Evolutionary conservation across 2,329 filamentous ascomycete genomes (phyloP).

Genomic region (Hypoxylon sp.): DNA sequence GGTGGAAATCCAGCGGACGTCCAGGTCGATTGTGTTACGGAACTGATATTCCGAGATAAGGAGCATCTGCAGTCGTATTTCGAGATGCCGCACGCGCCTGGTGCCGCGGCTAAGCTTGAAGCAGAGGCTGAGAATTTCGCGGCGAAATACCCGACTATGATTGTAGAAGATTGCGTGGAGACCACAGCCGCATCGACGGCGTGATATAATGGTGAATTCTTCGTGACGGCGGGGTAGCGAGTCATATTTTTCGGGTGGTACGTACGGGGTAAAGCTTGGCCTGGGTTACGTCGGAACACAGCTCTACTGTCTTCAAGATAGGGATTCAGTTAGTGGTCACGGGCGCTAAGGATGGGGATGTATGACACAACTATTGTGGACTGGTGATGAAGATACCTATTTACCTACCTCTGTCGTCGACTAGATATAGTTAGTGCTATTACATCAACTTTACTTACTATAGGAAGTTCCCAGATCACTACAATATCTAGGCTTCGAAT

Average conservation of each 20-base stretch:
- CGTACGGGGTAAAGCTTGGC: too few relatives aligned
- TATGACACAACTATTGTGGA: too few relatives aligned
- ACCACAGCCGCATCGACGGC: background rate
- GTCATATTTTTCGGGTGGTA: background rate
- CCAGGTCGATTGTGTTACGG: constrained; percentile 30
- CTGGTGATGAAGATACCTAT: too few relatives aligned
- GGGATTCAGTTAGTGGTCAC: background rate
- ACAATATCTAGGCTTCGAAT: too few relatives aligned
- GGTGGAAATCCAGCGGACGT: constrained; percentile 22
- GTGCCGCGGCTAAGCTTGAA: constrained; percentile 28
- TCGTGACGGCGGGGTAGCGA: background rate
- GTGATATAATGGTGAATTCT: background rate
- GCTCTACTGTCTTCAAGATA: background rate
- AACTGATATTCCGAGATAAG: constrained; percentile 30
- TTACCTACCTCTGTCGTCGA: too few relatives aligned
- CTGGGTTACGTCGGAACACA: background rate
- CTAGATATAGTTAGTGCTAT: too few relatives aligned
- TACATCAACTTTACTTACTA: too few relatives aligned
- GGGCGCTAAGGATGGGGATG: too few relatives aligned
- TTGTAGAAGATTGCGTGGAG: constrained; percentile 27
- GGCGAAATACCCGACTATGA: constrained; percentile 22
- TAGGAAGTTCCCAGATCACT: too few relatives aligned
- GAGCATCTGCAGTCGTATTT: constrained; percentile 29
- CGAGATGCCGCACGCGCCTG: constrained; percentile 27
- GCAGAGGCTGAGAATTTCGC: constrained; percentile 30